These are phyloP conservation scores for Apiospora sp. DNA, from an alignment of 2,329 filamentous ascomycete genomes.

Conservation along the genomic window DNA sequence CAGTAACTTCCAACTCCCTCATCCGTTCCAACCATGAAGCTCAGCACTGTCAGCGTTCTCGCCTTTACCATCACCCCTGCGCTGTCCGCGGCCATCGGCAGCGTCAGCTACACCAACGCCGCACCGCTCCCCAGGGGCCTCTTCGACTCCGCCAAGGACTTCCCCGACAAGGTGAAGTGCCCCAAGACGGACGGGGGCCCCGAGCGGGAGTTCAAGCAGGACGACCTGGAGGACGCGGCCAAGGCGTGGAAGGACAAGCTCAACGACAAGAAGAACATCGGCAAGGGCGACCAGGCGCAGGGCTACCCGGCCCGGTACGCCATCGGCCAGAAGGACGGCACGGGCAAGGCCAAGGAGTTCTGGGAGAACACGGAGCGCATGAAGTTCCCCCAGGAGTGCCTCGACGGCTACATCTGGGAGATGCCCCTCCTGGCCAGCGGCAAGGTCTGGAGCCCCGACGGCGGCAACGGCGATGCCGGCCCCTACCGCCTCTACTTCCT, in stretches of 20 bases:
- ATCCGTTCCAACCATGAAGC: slow-evolving; percentile 15
- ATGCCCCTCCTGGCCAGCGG: slow-evolving; percentile 16
- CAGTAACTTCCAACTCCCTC: background rate
- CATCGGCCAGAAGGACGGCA: slow-evolving; percentile 7
- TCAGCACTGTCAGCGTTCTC: slow-evolving; percentile 13
- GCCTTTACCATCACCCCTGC: slow-evolving; percentile 22
- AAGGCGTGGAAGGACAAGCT: slow-evolving; percentile 14
- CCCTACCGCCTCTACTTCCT: slow-evolving; percentile 21
- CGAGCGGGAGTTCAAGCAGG: slow-evolving; percentile 16
- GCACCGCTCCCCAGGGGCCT: background rate
- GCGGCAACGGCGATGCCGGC: slow-evolving; percentile 13
- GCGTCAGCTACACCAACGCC: background rate
- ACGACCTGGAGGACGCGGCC: slow-evolving; percentile 23
- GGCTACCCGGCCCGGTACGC: slow-evolving; percentile 21
- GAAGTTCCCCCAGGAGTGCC: slow-evolving; percentile 21
- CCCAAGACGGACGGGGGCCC: slow-evolving; percentile 21
- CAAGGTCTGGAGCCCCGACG: slow-evolving; percentile 4
- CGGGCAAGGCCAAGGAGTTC: background rate
- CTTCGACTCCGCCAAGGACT: slow-evolving; percentile 8
- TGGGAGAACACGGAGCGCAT: slow-evolving; percentile 19
- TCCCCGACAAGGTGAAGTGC: slow-evolving; percentile 23
- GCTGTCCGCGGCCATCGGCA: slow-evolving; percentile 24
- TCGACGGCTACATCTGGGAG: slow-evolving; percentile 23
- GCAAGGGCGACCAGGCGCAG: background rate
- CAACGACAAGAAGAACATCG: slow-evolving; percentile 22